phyloP scores from a whole-genome alignment of 495 filamentous ascomycete species.

The Pseudomonodictys pantanalensis region DNA sequence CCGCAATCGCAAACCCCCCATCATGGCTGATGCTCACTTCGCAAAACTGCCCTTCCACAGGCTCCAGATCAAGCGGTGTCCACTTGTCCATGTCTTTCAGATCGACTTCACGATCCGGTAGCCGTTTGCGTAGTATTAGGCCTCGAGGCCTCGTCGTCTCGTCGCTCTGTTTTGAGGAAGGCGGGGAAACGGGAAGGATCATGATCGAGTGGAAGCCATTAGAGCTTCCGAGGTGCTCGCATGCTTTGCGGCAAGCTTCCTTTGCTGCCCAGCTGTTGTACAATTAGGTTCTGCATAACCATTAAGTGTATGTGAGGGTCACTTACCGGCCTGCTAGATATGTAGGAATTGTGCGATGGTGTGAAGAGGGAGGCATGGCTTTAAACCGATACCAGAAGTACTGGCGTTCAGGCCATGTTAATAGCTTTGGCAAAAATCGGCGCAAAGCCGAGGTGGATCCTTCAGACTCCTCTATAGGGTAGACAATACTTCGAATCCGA shows the following conservation, averaged over 20 bases:
- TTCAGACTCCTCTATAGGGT: background rate
- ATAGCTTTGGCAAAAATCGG: slow-evolving; percentile 17
- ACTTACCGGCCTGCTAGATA: slow-evolving; percentile 26
- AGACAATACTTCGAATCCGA: slow-evolving; percentile 9
- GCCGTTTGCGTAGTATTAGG: slow-evolving; percentile 12
- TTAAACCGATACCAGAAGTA: slow-evolving; percentile 28
- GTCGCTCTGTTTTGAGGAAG: background rate
- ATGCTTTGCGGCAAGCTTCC: slow-evolving; percentile 29
- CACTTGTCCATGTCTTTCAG: background rate
- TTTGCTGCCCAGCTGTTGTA: slow-evolving; percentile 27
- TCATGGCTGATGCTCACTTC: slow-evolving; percentile 32
- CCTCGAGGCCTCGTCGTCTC: background rate
- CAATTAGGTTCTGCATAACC: background rate
- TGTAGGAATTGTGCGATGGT: background rate
- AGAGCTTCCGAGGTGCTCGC: background rate
- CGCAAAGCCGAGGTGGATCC: background rate
- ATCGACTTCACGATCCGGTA: background rate
- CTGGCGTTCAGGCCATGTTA: slow-evolving; percentile 26
- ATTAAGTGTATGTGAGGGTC: background rate
- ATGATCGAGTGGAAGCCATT: slow-evolving; percentile 21
- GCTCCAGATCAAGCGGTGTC: background rate
- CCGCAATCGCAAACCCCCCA: slow-evolving; percentile 6
- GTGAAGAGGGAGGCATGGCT: too few species aligned
- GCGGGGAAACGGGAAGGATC: slow-evolving; percentile 14
- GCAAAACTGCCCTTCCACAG: slow-evolving; percentile 21